Evolutionary conservation across 176 grass and related monocot species (phyloP).

Genomic region (Cymbopogon citratus): DNA sequence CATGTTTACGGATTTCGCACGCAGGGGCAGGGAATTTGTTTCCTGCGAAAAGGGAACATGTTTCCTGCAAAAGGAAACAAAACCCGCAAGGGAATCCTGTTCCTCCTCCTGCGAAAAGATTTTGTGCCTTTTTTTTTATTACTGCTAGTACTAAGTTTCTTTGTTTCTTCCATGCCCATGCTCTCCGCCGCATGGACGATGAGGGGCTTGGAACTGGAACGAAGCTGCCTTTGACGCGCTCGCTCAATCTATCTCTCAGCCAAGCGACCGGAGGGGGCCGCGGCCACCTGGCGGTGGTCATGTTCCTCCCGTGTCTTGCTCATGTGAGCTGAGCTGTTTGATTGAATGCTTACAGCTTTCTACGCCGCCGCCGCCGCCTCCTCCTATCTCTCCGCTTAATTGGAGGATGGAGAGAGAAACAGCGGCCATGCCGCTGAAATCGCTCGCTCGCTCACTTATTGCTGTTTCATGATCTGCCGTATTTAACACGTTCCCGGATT

Average conservation of each 20-base stretch:
- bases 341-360: not conserved
- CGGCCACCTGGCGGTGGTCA: constrained; percentile 17
- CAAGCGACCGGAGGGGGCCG: not conserved
- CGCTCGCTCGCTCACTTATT: not conserved
- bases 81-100: not conserved
- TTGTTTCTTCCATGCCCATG: not conserved
- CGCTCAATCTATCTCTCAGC: not conserved
- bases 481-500: constrained; percentile 22
- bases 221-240: not conserved
- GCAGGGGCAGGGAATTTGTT: not conserved
- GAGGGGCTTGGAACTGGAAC: no score
- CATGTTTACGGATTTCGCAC: not conserved
- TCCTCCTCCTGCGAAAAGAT: not conserved
- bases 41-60: no score
- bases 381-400: not conserved
- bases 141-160: not conserved
- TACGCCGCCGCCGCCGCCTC: not conserved
- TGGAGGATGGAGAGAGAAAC: not conserved
- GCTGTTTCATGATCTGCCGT: not conserved
- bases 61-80: no score
- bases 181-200: not conserved
- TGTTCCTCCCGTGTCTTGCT: constrained; percentile 20
- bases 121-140: not conserved
- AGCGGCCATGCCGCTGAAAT: not conserved
- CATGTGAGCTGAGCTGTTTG: not conserved